These are phyloP conservation scores for Fusarium protoensiforme DNA, from an alignment of 2,329 filamentous ascomycete species.

Conservation along the genomic window DNA sequence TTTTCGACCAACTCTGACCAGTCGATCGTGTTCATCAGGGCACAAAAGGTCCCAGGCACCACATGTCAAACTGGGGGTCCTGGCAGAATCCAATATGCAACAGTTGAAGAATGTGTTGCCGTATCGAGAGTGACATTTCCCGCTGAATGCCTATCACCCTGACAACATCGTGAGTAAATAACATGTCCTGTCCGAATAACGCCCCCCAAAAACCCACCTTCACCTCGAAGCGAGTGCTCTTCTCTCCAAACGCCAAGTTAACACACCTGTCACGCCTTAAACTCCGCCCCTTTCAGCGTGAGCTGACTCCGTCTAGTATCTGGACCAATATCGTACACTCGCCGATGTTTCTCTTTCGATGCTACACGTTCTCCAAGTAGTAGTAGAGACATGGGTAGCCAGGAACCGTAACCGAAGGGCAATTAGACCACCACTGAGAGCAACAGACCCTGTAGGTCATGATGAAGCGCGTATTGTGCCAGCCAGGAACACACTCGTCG, in stretches of 20 bases:
- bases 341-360: background rate
- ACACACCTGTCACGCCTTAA: background rate
- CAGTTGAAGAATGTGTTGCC: background rate
- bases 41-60: background rate
- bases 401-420: constrained; percentile 22
- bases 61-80: background rate
- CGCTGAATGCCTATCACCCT: background rate
- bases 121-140: background rate
- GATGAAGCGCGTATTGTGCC: constrained; percentile 39
- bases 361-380: background rate
- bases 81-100: background rate
- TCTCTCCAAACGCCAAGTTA: background rate
- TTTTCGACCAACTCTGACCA: background rate
- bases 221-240: background rate
- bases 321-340: constrained; percentile 12
- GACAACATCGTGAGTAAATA: background rate
- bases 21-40: background rate
- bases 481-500: constrained; percentile 38
- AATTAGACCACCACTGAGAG: constrained; percentile 30
- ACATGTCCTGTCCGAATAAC: background rate
- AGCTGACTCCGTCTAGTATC: constrained; percentile 20
- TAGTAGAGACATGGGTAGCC: constrained; percentile 28
- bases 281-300: constrained; percentile 9
- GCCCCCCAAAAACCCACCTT: background rate
- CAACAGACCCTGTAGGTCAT: constrained; percentile 26